Conservation (phyloP, 305 asterid genomes). For the Andrographis paniculata region DNA sequence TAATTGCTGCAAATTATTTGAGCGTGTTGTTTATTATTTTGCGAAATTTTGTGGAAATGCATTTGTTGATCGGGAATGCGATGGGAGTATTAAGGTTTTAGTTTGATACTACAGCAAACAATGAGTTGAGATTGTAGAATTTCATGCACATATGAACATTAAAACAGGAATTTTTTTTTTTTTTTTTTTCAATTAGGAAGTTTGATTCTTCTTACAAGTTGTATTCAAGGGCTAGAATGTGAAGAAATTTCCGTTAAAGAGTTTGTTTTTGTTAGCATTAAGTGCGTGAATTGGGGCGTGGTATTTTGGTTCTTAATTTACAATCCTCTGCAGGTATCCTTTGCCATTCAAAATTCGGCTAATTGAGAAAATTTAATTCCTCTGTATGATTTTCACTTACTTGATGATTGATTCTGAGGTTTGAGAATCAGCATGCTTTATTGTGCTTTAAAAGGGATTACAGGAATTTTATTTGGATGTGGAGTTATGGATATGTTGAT, state of each 20-base stretch:
- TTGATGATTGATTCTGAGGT: slow-evolving; percentile 25
- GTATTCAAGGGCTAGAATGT: slow-evolving; percentile 1
- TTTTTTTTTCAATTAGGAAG: not conserved
- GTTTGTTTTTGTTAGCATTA: too few species aligned
- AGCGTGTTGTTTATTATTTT: slow-evolving; percentile 13
- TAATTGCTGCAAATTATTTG: not conserved
- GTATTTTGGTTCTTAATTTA: not conserved
- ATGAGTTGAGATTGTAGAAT: slow-evolving; percentile 3
- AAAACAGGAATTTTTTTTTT: not conserved
- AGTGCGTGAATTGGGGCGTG: not conserved
- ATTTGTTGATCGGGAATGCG: not conserved
- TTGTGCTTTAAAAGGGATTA: too few species aligned
- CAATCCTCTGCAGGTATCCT: slow-evolving; percentile 13
- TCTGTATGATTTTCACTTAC: slow-evolving; percentile 8
- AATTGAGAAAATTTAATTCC: slow-evolving; percentile 3
- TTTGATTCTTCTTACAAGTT: slow-evolving; percentile 10
- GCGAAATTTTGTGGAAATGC: slow-evolving; percentile 10
- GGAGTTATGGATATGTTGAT: not conserved
- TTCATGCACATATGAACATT: slow-evolving; percentile 2
- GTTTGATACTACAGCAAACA: not conserved
- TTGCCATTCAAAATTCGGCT: slow-evolving; percentile 10
- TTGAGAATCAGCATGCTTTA: slow-evolving; percentile 4
- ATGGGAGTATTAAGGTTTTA: not conserved
- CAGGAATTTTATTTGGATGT: not conserved
- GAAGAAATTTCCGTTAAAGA: not conserved